Evolutionary conservation across 2,329 filamentous ascomycete species (phyloP).

Genomic region (Arthrobotrys pseudoclavata): DNA sequence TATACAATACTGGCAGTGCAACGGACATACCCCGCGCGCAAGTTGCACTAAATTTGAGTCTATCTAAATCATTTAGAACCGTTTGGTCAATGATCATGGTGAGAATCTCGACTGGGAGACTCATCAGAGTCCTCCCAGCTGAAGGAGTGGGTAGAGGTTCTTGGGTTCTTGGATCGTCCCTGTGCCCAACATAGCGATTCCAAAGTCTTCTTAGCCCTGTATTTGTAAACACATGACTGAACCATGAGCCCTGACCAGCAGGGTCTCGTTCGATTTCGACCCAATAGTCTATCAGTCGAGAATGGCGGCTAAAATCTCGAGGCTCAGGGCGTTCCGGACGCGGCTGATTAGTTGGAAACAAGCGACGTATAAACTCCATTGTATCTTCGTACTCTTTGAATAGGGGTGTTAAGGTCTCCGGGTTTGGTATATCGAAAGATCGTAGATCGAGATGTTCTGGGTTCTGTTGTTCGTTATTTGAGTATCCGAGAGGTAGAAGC

Average conservation of each 20-base stretch:
- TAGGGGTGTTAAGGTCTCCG: background rate
- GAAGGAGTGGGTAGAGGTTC: background rate
- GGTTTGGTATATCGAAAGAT: conserved; percentile 4
- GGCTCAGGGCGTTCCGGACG: conserved; percentile 11
- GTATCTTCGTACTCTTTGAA: conserved; percentile 16
- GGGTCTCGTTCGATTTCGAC: conserved; percentile 28
- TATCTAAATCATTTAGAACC: conserved; percentile 28
- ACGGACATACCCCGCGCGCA: conserved; percentile 37
- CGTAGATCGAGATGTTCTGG: background rate
- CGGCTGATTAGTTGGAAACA: background rate
- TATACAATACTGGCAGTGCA: conserved; percentile 48
- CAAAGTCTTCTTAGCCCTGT: conserved; percentile 9
- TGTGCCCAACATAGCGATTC: background rate
- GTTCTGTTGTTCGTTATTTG: background rate
- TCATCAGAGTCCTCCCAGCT: conserved; percentile 13
- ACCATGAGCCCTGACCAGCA: background rate
- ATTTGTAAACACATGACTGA: background rate
- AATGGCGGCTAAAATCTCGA: conserved; percentile 31
- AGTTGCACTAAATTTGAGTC: conserved; percentile 42
- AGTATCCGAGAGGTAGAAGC: background rate
- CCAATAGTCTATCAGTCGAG: conserved; percentile 29
- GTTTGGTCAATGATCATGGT: conserved; percentile 33
- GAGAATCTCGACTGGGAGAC: conserved; percentile 42
- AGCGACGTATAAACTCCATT: conserved; percentile 34
- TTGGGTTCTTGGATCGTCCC: background rate